phyloP scores from a whole-genome alignment of 495 filamentous ascomycete genomes.

The Daldinia vernicosa region DNA sequence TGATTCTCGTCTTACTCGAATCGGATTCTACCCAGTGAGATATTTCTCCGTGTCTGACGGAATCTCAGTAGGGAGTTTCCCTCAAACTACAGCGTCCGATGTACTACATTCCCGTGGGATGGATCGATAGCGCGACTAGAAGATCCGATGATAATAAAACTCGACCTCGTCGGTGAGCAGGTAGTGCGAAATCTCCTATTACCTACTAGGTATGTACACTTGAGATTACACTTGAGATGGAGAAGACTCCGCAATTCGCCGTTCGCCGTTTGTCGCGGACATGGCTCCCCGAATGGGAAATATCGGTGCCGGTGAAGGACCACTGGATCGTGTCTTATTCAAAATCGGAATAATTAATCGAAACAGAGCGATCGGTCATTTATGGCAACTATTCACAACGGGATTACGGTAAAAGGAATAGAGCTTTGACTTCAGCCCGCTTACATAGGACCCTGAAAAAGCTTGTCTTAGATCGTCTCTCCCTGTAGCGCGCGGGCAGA shows the following conservation, averaged over 20 bases:
- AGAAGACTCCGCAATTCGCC: conserved; percentile 25
- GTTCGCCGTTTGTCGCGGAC: conserved; percentile 12
- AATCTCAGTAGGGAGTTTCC: not conserved
- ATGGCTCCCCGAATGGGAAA: conserved; percentile 29
- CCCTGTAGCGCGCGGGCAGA: conserved; percentile 26
- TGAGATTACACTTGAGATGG: conserved; percentile 1
- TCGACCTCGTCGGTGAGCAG: conserved; percentile 14
- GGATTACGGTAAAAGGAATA: not conserved
- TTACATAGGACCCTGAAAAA: conserved; percentile 31
- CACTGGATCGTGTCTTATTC: not conserved
- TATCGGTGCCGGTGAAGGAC: conserved; percentile 6
- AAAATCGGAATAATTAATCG: conserved; percentile 11
- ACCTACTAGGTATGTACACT: too few species aligned
- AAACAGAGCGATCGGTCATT: not conserved
- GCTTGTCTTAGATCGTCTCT: conserved; percentile 19
- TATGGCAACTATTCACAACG: not conserved
- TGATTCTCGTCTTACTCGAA: conserved; percentile 15
- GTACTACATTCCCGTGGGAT: conserved; percentile 3
- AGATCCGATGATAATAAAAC: conserved; percentile 16
- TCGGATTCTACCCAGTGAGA: conserved; percentile 21
- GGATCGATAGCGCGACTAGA: not conserved
- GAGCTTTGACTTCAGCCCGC: conserved; percentile 1
- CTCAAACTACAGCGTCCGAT: conserved; percentile 5
- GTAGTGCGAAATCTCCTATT: conserved; percentile 11
- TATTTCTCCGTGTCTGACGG: conserved; percentile 16